Conservation (phyloP, 164 flowering plant species). For the Tinospora cordifolia region DNA sequence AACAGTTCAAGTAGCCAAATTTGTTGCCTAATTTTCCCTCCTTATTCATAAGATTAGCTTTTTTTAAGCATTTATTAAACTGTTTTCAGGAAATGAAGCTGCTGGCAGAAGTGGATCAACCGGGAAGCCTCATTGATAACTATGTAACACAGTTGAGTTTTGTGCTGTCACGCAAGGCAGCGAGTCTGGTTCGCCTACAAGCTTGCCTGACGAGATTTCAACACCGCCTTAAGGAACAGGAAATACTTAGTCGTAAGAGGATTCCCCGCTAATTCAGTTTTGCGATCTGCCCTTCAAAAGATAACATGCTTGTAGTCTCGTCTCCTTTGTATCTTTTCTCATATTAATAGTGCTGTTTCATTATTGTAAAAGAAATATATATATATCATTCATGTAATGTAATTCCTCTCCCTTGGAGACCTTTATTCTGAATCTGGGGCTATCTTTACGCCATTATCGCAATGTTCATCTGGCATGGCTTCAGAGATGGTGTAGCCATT, state of each 20-base stretch:
- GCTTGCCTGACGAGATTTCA: constrained; percentile 96
- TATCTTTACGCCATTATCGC: not conserved
- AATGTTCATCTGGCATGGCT: not conserved
- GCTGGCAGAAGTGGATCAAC: constrained; percentile 91
- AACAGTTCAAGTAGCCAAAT: too few species aligned
- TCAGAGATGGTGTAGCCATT: too few species aligned
- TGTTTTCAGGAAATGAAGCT: constrained; percentile 84
- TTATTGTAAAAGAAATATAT: constrained; percentile 3
- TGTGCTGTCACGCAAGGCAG: constrained; percentile 92
- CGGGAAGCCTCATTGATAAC: constrained; percentile 89
- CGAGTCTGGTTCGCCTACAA: constrained; percentile 88
- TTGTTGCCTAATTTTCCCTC: not conserved
- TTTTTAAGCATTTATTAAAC: not conserved
- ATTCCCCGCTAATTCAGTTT: constrained; percentile 41
- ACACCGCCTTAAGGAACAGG: constrained; percentile 89
- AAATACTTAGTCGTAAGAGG: constrained; percentile 86
- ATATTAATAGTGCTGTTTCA: constrained; percentile 6
- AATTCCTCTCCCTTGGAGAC: constrained; percentile 10
- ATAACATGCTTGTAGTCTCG: constrained; percentile 6
- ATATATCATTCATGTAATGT: constrained; percentile 2
- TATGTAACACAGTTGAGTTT: constrained; percentile 84
- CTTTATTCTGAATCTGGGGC: constrained; percentile 8
- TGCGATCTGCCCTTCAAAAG: not conserved
- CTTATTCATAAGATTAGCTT: not conserved
- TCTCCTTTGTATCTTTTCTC: constrained; percentile 1